Base-by-base conservation (phyloP, 2,329 filamentous ascomycete genomes). In the Neodidymelliopsis sp. region DNA sequence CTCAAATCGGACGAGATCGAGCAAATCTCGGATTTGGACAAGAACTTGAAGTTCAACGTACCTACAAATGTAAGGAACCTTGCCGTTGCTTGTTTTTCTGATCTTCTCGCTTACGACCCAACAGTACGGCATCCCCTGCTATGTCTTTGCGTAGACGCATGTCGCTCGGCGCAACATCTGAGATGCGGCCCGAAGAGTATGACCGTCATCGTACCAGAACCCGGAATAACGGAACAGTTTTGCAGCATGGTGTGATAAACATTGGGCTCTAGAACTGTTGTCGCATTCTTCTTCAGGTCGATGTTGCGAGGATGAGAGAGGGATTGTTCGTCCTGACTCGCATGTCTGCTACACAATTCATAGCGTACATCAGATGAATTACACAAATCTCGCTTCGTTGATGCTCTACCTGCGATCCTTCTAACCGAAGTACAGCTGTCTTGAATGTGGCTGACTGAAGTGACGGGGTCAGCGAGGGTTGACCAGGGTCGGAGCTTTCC, bases 41-140 rank as follows among this genome's bases (percentile, higher is more conserved):
- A 62, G 55, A 59, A 60, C 8, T 35, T 70, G 29, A 56, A 66
- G 39, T 71, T 71, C 52, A 71, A 71, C 44, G 68, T 67, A 38
- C 67, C 65, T 9, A 64, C 64, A 35, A 72, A 72, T 57, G 70
- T 71, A 62, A 15, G 69, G 64, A 15, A 22, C 36, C 4, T 8
- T 28, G 4, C 15, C 6, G 4, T 28, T 30, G 4, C 22, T 18
- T 3, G 13, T 34, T 30, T 35, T 31, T 10, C 44, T 15, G 19
- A 29, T 20, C 15, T 18, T 30, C 20, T 42, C 53, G 46, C 63
- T 66, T 51, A 65, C 29, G 15, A n/a, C 3, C 23, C 11, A 16
- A 15, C 34, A 71, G 69, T 71, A 70, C 48, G 67, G 69, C 30
- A 71, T 71, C 45, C 67, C 67, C 40, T 62, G 63, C 60, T 71